Evolutionary conservation across 2,329 filamentous ascomycete genomes (phyloP).

Genomic region (Colletotrichum coccodes): DNA sequence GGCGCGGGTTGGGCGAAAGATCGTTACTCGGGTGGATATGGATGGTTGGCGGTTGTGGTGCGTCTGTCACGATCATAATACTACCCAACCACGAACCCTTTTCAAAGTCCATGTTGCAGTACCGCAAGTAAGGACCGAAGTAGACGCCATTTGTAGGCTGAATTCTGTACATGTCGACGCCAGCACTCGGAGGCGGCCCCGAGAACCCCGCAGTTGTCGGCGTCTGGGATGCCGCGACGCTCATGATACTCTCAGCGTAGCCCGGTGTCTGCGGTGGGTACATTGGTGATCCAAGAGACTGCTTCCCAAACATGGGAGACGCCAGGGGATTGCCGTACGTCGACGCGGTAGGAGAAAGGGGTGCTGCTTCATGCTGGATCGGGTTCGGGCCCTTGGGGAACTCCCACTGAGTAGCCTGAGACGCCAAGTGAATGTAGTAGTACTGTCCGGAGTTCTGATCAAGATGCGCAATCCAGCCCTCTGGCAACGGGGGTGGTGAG

Average conservation of each 20-base stretch:
- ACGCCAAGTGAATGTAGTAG: conserved; percentile 97
- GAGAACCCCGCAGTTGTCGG: conserved; percentile 85
- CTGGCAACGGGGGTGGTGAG: conserved; percentile 91
- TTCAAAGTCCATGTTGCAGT: conserved; percentile 97
- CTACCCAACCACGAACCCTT: conserved; percentile 91
- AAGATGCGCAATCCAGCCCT: conserved; percentile 97
- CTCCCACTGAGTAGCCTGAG: conserved; percentile 98
- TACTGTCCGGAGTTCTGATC: conserved; percentile 97
- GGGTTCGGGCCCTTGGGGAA: conserved; percentile 97
- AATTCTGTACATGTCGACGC: conserved; percentile 94
- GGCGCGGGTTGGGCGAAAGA: conserved; percentile 90
- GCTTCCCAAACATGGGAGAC: conserved; percentile 75
- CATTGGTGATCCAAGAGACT: conserved; percentile 81
- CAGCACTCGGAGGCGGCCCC: conserved; percentile 87
- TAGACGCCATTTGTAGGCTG: conserved; percentile 96
- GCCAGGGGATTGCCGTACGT: conserved; percentile 79
- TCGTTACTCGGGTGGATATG: conserved; percentile 93
- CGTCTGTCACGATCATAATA: conserved; percentile 92
- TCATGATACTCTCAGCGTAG: conserved; percentile 88
- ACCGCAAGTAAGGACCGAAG: conserved; percentile 95
- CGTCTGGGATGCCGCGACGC: conserved; percentile 77
- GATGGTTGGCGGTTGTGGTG: conserved; percentile 92
- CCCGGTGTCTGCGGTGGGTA: conserved; percentile 85
- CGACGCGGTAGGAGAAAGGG: conserved; percentile 83
- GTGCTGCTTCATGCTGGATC: conserved; percentile 82